A percentile compares a stretch with the other conserved stretches of the same genome.
These are phyloP conservation scores for Marasmius tenuissimus DNA, from an alignment of 1,284 basidiomycete genomes.

Conservation along the genomic window DNA sequence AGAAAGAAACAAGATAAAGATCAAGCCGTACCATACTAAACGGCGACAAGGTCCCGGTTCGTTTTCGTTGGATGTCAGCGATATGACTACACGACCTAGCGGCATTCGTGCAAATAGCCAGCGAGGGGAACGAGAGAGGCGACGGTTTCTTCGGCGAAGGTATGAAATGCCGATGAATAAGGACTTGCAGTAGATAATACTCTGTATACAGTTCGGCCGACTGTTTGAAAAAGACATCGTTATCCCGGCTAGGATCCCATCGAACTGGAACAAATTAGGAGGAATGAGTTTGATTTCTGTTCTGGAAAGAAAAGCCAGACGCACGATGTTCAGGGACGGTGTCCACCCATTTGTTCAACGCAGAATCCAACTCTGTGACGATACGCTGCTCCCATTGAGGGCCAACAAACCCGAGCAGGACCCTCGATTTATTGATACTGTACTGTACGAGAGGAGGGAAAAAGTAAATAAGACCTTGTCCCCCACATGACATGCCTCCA, in stretches of 20 bases:
- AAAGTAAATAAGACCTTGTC: not conserved
- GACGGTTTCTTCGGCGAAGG: conserved; percentile 55
- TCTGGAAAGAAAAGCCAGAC: conserved; percentile 19
- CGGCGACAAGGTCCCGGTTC: not conserved
- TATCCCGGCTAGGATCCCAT: not conserved
- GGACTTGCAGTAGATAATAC: conserved; percentile 62
- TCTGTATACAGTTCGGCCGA: not conserved
- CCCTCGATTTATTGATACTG: conserved; percentile 69
- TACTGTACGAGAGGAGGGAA: conserved; percentile 42
- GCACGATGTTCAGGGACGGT: conserved; percentile 64
- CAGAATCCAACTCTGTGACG: conserved; percentile 75
- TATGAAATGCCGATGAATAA: conserved; percentile 78
- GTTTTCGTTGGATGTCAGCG: conserved; percentile 44
- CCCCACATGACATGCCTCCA: conserved; percentile 5
- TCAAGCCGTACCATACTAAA: not conserved
- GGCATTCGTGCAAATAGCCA: conserved; percentile 83
- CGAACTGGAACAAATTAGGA: not conserved
- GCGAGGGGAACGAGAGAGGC: conserved; percentile 62
- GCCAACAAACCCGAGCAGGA: conserved; percentile 58
- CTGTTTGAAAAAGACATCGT: not conserved
- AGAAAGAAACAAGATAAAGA: too few species aligned
- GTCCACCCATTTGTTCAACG: conserved; percentile 78
- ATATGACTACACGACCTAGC: conserved; percentile 76
- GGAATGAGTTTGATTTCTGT: not conserved
- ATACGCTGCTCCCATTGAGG: conserved; percentile 66